Conservation (phyloP, 768 basidiomycete genomes). For the Termitomyces sp. region DNA sequence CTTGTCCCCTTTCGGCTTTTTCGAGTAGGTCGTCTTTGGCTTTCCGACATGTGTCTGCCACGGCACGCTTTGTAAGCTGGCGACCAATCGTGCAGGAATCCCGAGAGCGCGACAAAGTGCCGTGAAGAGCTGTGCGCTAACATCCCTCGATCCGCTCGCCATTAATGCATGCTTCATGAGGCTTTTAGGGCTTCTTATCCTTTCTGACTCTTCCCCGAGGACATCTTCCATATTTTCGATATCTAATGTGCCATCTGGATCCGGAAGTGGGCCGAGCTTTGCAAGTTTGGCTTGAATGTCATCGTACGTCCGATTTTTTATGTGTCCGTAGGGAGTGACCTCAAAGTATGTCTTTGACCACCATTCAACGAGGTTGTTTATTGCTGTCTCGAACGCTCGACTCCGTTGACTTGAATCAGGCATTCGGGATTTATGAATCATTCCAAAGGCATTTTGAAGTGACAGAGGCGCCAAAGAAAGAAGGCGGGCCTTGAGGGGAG, state of each 20-base stretch:
- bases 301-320: constrained; percentile 73
- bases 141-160: constrained; percentile 76
- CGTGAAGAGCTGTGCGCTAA: constrained; percentile 87
- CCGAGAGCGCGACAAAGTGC: constrained; percentile 81
- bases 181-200: constrained; percentile 72
- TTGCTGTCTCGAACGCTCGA: constrained; percentile 80
- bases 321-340: constrained; percentile 55
- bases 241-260: constrained; percentile 26
- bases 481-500: constrained; percentile 67
- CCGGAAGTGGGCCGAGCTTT: constrained; percentile 23
- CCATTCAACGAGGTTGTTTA: constrained; percentile 74
- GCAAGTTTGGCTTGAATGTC: constrained; percentile 50
- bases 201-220: constrained; percentile 56
- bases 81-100: constrained; percentile 82
- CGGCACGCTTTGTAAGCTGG: constrained; percentile 87
- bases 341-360: constrained; percentile 76
- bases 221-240: constrained; percentile 40
- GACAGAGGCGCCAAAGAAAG: constrained; percentile 80
- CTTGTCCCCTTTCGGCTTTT: constrained; percentile 31
- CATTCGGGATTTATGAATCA: constrained; percentile 74
- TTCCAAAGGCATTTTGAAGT: constrained; percentile 74
- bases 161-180: constrained; percentile 91
- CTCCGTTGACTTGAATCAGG: constrained; percentile 82
- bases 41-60: constrained; percentile 74
- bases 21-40: constrained; percentile 36